Evolutionary conservation across 2,329 filamentous ascomycete genomes (phyloP).

Genomic region (Grosmannia penicillata): DNA sequence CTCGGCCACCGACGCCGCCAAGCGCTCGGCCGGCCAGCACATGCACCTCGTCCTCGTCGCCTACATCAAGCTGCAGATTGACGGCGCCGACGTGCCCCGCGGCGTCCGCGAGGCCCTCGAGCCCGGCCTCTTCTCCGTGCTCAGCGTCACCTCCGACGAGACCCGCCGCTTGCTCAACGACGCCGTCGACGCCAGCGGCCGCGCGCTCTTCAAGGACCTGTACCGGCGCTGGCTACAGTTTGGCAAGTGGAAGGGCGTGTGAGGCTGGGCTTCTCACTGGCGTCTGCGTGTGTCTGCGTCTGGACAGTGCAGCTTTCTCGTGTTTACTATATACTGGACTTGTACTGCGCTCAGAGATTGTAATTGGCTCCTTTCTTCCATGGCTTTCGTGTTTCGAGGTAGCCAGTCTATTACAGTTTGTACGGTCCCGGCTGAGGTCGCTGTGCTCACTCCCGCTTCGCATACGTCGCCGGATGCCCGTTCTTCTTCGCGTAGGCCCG

Average conservation of each 20-base stretch:
- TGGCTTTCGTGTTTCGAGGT: too few relatives aligned
- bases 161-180: conserved; percentile 43
- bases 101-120: conserved; percentile 39
- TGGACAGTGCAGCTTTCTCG: too few relatives aligned
- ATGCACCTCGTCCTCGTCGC: conserved; percentile 46
- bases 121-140: conserved; percentile 41
- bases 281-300: too few relatives aligned
- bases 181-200: conserved; percentile 40
- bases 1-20: conserved; percentile 45
- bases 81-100: conserved; percentile 28
- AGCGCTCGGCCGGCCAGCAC: conserved; percentile 44
- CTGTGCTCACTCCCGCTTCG: conserved; percentile 13
- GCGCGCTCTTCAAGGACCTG: conserved; percentile 43
- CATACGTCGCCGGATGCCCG: conserved; percentile 39
- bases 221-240: conserved; percentile 46
- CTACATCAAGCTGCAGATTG: conserved; percentile 47
- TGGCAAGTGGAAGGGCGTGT: conserved; percentile 49
- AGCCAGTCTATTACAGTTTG: too few relatives aligned
- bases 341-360: too few relatives aligned
- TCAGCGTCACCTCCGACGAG: conserved; percentile 41
- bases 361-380: too few relatives aligned
- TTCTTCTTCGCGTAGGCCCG: conserved; percentile 39
- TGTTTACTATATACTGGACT: too few relatives aligned
- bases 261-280: conserved; percentile 8
- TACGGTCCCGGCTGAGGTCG: not conserved